These are phyloP conservation scores for Penicillium sp. DNA, from an alignment of 2,329 filamentous ascomycete genomes.

Conservation along the genomic window DNA sequence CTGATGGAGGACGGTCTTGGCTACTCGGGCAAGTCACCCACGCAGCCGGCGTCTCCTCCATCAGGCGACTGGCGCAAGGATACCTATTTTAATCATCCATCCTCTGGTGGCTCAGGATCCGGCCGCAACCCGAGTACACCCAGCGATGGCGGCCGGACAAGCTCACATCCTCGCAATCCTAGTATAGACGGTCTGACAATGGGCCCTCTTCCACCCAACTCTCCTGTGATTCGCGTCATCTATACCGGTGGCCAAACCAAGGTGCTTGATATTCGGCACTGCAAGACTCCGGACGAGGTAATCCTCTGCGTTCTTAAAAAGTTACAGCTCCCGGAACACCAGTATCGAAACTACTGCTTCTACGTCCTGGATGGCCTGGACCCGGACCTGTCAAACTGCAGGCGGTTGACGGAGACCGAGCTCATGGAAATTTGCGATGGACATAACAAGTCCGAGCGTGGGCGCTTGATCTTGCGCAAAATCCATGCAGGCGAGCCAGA, in stretches of 20 bases:
- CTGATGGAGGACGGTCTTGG: conserved; percentile 41
- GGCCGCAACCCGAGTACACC: conserved; percentile 62
- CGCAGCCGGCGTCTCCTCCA: conserved; percentile 71
- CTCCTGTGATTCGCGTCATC: conserved; percentile 89
- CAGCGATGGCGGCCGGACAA: conserved; percentile 64
- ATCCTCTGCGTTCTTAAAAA: conserved; percentile 88
- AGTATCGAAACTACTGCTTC: conserved; percentile 95
- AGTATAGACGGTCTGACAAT: conserved; percentile 86
- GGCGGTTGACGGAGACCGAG: conserved; percentile 81
- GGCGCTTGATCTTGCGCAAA: conserved; percentile 85
- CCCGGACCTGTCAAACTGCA: conserved; percentile 76
- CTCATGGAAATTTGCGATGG: conserved; percentile 90
- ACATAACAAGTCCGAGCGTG: conserved; percentile 78
- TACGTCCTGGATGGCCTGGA: conserved; percentile 87
- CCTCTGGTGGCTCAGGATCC: conserved; percentile 55
- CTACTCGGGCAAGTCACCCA: conserved; percentile 59
- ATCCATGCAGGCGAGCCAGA: conserved; percentile 92
- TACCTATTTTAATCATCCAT: conserved; percentile 58
- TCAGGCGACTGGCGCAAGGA: conserved; percentile 51
- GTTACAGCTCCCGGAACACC: conserved; percentile 82
- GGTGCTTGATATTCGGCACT: conserved; percentile 89
- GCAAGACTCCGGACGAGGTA: conserved; percentile 88
- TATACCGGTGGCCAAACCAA: conserved; percentile 90
- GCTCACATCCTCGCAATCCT: conserved; percentile 75
- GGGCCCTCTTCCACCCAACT: conserved; percentile 79